These are phyloP conservation scores for Pythium aphanidermatum DNA, from an alignment of 352 stramenopile genomes.

Conservation along the genomic window DNA sequence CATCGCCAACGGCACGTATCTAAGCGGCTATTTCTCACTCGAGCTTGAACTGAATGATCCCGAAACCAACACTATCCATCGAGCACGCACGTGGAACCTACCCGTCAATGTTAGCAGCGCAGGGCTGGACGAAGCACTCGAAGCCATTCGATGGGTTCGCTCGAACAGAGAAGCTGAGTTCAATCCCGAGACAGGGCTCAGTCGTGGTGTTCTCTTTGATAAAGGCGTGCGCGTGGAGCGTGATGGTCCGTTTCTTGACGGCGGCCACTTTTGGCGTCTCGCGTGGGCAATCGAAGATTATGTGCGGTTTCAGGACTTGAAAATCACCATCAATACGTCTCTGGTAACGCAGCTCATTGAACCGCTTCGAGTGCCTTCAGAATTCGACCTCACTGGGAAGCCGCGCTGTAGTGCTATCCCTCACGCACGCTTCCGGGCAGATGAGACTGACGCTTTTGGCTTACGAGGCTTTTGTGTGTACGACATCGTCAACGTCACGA, in stretches of 20 bases:
- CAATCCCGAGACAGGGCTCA: conserved; percentile 38
- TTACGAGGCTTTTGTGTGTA: conserved; percentile 61
- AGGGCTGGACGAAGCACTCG: conserved; percentile 69
- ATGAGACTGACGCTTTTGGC: conserved; percentile 39
- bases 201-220: conserved; percentile 53
- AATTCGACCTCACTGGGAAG: conserved; percentile 34
- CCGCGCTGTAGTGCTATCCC: conserved; percentile 48
- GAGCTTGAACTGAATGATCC: conserved; percentile 42
- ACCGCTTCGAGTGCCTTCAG: conserved; percentile 40
- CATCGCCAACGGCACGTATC: conserved; percentile 67
- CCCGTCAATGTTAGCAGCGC: conserved; percentile 64
- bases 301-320: conserved; percentile 57
- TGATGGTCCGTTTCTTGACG: conserved; percentile 59
- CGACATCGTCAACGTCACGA: conserved; percentile 47
- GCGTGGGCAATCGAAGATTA: conserved; percentile 75
- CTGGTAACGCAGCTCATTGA: conserved; percentile 62
- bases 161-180: conserved; percentile 66
- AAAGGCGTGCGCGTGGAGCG: conserved; percentile 69
- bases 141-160: conserved; percentile 56
- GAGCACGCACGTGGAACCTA: conserved; percentile 53
- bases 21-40: conserved; percentile 55
- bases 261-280: conserved; percentile 63
- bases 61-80: conserved; percentile 28
- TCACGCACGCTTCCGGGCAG: conserved; percentile 34
- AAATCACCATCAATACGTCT: conserved; percentile 50